phyloP scores from a whole-genome alignment of 768 basidiomycete genomes.

The Boletellus ananiceps region DNA sequence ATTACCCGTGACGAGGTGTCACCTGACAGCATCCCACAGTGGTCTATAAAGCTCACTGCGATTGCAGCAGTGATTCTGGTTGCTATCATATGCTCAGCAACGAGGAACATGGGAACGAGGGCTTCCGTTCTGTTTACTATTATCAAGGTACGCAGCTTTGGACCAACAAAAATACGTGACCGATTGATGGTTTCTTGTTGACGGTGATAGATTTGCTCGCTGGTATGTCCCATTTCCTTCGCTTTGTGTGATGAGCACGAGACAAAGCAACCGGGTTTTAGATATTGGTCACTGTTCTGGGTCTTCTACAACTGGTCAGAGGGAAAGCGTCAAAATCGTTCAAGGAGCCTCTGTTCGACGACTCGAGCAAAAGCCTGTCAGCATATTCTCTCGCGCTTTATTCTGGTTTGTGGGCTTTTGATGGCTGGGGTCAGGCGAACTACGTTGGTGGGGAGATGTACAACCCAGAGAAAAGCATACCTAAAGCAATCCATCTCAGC shows the following conservation, averaged over 20 bases:
- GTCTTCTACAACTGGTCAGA: slow-evolving; percentile 68
- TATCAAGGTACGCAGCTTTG: slow-evolving; percentile 58
- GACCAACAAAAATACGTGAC: slow-evolving; percentile 1
- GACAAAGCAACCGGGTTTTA: slow-evolving; percentile 22
- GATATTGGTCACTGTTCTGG: slow-evolving; percentile 72
- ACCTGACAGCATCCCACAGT: slow-evolving; percentile 77
- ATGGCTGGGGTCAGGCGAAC: slow-evolving; percentile 94
- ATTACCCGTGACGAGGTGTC: slow-evolving; percentile 65
- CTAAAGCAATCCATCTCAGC: slow-evolving; percentile 84
- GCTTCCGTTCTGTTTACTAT: slow-evolving; percentile 84
- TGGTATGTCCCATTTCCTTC: slow-evolving; percentile 43
- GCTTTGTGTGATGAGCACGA: not conserved
- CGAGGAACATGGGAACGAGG: slow-evolving; percentile 72
- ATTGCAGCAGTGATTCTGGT: slow-evolving; percentile 66
- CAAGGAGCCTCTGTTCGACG: slow-evolving; percentile 61
- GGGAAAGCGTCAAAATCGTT: slow-evolving; percentile 70
- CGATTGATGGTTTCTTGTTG: not conserved
- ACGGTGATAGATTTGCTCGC: slow-evolving; percentile 48
- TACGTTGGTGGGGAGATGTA: slow-evolving; percentile 88
- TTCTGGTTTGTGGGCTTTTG: slow-evolving; percentile 93
- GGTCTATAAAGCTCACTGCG: slow-evolving; percentile 89
- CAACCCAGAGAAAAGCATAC: slow-evolving; percentile 80
- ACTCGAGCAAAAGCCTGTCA: slow-evolving; percentile 73
- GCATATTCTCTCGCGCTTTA: slow-evolving; percentile 92
- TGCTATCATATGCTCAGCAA: slow-evolving; percentile 72